Evolutionary conservation across 345 rosid genomes (phyloP).

Genomic region (Hibiscus syriacus): DNA sequence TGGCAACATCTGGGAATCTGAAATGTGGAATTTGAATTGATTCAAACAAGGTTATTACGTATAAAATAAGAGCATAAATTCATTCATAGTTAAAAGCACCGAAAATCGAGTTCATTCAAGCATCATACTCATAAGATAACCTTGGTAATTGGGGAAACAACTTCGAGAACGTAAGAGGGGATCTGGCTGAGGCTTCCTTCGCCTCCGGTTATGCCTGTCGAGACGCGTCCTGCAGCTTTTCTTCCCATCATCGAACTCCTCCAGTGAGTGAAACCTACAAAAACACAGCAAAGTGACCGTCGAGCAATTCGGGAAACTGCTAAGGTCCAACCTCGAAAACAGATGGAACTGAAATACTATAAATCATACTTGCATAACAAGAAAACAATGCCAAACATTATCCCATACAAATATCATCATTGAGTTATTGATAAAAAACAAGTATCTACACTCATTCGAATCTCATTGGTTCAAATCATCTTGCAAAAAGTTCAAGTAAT

Average conservation of each 20-base stretch:
- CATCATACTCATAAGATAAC: slow-evolving; percentile 16
- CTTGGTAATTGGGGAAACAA: slow-evolving; percentile 38
- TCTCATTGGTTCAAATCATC: not conserved
- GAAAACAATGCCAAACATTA: not conserved
- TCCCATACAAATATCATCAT: not conserved
- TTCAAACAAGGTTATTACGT: not conserved
- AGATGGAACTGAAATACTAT: not conserved
- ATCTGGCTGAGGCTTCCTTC: slow-evolving; percentile 64
- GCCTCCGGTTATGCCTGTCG: slow-evolving; percentile 68
- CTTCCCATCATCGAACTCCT: slow-evolving; percentile 64
- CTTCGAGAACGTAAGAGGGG: slow-evolving; percentile 30
- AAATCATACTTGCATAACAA: not conserved
- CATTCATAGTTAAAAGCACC: not conserved
- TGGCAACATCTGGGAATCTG: slow-evolving; percentile 41
- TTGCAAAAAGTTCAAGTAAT: too few relatives aligned
- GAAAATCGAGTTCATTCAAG: not conserved
- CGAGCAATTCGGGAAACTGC: not conserved
- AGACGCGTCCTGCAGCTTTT: slow-evolving; percentile 79
- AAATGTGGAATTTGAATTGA: not conserved
- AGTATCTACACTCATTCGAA: not conserved
- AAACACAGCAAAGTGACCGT: not conserved
- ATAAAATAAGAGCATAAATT: not conserved
- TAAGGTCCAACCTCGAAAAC: too few relatives aligned
- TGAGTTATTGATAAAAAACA: not conserved
- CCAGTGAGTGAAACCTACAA: slow-evolving; percentile 60